Evolutionary conservation across 305 asterid genomes (phyloP).

Genomic region (Euphrasia arctica): DNA sequence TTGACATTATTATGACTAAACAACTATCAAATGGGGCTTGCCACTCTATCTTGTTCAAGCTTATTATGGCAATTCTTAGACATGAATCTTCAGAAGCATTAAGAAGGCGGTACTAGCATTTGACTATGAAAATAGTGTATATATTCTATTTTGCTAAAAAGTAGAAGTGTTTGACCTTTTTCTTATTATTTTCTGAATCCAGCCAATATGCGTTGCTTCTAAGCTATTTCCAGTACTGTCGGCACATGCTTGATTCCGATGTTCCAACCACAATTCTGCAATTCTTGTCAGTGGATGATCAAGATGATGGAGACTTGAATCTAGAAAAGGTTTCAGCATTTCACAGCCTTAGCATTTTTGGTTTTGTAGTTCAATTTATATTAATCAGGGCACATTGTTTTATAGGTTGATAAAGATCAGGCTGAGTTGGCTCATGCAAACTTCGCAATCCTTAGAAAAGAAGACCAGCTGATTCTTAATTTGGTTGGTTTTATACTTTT

Average conservation of each 20-base stretch:
- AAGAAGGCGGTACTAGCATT: conserved; percentile 75
- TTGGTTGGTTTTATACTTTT: conserved; percentile 46
- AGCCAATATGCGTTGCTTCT: conserved; percentile 98
- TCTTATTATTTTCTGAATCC: conserved; percentile 33
- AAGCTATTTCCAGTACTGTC: conserved; percentile 90
- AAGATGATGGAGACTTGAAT: conserved; percentile 76
- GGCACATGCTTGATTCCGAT: conserved; percentile 89
- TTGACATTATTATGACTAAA: conserved; percentile 74
- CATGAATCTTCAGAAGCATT: conserved; percentile 89
- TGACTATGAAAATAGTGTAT: conserved; percentile 23
- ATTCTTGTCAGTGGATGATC: conserved; percentile 69
- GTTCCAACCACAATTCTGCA: conserved; percentile 70
- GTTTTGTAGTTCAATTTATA: conserved; percentile 16
- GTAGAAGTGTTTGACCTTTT: conserved; percentile 25
- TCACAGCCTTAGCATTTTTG: conserved; percentile 15
- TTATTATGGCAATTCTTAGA: conserved; percentile 80
- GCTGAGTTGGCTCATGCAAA: conserved; percentile 78
- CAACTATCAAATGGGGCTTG: conserved; percentile 86
- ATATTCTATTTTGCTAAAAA: conserved; percentile 18
- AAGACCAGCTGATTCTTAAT: conserved; percentile 76
- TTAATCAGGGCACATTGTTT: conserved; percentile 21
- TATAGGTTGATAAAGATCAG: conserved; percentile 84
- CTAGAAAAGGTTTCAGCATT: conserved; percentile 68
- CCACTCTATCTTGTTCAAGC: conserved; percentile 87
- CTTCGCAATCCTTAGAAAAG: conserved; percentile 78